Percentiles rank a stretch among this genome's conserved stretches.
Conservation (phyloP, 2,329 filamentous ascomycete species). For the Beauveria bassiana region DNA sequence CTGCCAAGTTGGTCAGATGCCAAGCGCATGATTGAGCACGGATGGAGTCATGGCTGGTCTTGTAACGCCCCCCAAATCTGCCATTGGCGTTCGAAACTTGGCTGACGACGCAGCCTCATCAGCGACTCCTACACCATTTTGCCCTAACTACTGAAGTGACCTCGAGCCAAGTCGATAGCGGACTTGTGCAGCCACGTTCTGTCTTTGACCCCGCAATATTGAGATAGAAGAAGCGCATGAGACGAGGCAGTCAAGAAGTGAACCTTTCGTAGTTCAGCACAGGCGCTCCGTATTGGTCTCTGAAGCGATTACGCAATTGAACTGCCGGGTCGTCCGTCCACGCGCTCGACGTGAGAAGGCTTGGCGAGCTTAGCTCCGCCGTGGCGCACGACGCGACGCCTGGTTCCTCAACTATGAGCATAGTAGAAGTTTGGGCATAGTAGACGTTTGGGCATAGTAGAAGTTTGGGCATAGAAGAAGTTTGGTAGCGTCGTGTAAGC, state of each 20-base stretch:
- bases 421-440: not conserved
- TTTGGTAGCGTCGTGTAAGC: not conserved
- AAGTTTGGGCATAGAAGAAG: not conserved
- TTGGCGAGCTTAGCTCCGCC: not conserved
- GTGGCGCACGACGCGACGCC: not conserved
- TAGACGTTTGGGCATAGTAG: not conserved
- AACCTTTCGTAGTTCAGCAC: not conserved
- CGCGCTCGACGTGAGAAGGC: not conserved
- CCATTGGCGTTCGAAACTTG: not conserved
- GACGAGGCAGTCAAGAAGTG: not conserved
- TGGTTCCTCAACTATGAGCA: not conserved
- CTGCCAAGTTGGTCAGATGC: no score
- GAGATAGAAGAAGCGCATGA: not conserved
- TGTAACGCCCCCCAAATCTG: constrained; percentile 7
- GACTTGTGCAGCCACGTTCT: not conserved
- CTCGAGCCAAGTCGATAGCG: not conserved
- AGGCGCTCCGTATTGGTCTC: not conserved
- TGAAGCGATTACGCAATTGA: not conserved
- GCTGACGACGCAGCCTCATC: constrained; percentile 3
- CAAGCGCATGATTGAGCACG: not conserved
- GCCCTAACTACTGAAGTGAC: not conserved
- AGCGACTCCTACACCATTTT: not conserved
- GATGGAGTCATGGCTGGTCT: not conserved
- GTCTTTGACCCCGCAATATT: not conserved
- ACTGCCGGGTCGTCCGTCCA: not conserved